Percentiles rank a stretch among this genome's conserved stretches.
These are phyloP conservation scores for Aspergillus ochraceoroseus DNA, from an alignment of 2,329 filamentous ascomycete species.

Conservation along the genomic window DNA sequence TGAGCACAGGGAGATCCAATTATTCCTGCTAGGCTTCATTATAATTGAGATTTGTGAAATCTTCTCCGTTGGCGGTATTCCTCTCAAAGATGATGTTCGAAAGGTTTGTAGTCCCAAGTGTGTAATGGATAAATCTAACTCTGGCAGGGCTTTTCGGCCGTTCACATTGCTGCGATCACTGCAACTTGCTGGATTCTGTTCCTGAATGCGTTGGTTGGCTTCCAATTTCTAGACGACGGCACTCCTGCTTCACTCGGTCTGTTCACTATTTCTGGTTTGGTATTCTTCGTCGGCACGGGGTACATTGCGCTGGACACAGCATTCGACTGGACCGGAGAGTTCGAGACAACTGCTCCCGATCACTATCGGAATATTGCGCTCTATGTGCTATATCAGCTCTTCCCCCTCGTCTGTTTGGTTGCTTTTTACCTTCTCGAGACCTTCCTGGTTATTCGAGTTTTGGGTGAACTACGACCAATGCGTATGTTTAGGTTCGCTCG, in stretches of 20 bases:
- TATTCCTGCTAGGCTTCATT: slow-evolving; percentile 83
- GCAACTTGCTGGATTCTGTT: slow-evolving; percentile 87
- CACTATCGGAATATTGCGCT: slow-evolving; percentile 72
- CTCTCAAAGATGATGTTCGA: slow-evolving; percentile 64
- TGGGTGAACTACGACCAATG: slow-evolving; percentile 91
- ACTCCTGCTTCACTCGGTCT: slow-evolving; percentile 77
- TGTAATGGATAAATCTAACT: slow-evolving; percentile 10
- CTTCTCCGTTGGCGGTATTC: slow-evolving; percentile 88
- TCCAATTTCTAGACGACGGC: slow-evolving; percentile 88
- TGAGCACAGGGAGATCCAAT: slow-evolving; percentile 77
- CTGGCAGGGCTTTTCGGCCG: slow-evolving; percentile 72
- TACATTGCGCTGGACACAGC: slow-evolving; percentile 95
- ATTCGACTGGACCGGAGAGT: slow-evolving; percentile 76
- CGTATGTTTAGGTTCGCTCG: slow-evolving; percentile 43
- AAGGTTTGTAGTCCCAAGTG: slow-evolving; percentile 50
- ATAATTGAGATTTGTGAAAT: slow-evolving; percentile 92
- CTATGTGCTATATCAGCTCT: slow-evolving; percentile 89
- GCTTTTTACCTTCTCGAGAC: slow-evolving; percentile 80
- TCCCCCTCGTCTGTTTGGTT: slow-evolving; percentile 82
- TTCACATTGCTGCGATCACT: slow-evolving; percentile 84
- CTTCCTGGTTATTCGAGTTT: slow-evolving; percentile 74
- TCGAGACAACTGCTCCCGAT: slow-evolving; percentile 55
- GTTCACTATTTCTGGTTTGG: slow-evolving; percentile 62
- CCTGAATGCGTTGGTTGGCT: slow-evolving; percentile 87
- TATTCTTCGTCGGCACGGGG: slow-evolving; percentile 81